Base-by-base conservation (phyloP, 306 rosid species). In the Castanopsis chinensis region DNA sequence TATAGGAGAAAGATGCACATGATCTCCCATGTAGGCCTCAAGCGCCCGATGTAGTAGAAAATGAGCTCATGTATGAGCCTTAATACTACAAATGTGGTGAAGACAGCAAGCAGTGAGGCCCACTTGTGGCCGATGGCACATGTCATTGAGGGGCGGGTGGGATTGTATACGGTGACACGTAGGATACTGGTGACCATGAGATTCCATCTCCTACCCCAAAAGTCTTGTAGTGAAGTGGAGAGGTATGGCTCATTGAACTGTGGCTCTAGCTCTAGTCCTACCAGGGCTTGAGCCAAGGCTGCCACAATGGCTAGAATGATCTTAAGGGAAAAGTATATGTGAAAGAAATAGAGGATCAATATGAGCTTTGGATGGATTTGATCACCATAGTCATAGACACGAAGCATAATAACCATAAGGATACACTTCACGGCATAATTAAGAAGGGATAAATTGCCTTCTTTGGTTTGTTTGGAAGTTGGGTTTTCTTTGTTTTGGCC, bases 131-230 rank as follows among this genome's bases (percentile, higher is more conserved):
- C 7, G 21, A 79, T 15, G 18, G 79, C 3, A 3, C 8, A 14
- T 1, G 23, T 20, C 3, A 76, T 72, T 3, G 73, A 4, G 49
- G 51, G 20, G 15, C 80, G 18, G 7, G 79, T 55, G 2, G 94
- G 97, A 10, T 84, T 83, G 70, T 89, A 93, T 4, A 93, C 85
- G 0, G 91, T 72, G 1, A 85, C 83, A 3, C 88, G 78, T 35
- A 93, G 86, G 80, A 86, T 89, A 30, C 83, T 78, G 5, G 88
- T 82, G 15, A 83, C 91, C 86, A 89, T 83, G 56, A 90, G 88
- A 72, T 90, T 93, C 98, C 98, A 93, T 37, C 98, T 80, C 55
- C 84, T 74, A 1, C 93, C 91, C 98, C 98, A 91, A 37, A 91
- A 93, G 60, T 93, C 91, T 58, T 91, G 98, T 0, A 91, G 83